Evolutionary conservation across 2,329 filamentous ascomycete species (phyloP).

Genomic region (Xylariaceae sp.): DNA sequence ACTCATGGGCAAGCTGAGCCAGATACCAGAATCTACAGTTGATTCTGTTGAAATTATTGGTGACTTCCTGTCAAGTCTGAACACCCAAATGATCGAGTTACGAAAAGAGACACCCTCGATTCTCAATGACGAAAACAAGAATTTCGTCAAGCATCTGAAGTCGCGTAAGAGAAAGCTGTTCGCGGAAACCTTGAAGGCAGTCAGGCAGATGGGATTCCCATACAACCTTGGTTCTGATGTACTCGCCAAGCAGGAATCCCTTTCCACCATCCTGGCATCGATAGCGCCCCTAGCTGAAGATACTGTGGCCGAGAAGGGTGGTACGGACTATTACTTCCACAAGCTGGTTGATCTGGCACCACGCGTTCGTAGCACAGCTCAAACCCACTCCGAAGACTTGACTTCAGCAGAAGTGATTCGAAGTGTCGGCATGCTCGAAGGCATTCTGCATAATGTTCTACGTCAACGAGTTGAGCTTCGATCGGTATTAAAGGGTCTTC

Average conservation of each 20-base stretch:
- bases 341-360: conserved; percentile 70
- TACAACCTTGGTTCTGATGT: conserved; percentile 72
- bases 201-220: conserved; percentile 85
- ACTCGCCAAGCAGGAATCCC: conserved; percentile 66
- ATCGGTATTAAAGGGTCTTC: conserved; percentile 35
- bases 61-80: conserved; percentile 63
- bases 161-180: conserved; percentile 84
- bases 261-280: conserved; percentile 63
- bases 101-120: conserved; percentile 75
- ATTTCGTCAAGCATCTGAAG: conserved; percentile 81
- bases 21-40: conserved; percentile 46
- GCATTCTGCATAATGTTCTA: conserved; percentile 63
- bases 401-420: conserved; percentile 73
- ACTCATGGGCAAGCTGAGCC: conserved; percentile 66
- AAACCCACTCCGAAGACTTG: conserved; percentile 78
- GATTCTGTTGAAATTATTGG: conserved; percentile 57
- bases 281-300: conserved; percentile 39
- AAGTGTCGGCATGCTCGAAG: conserved; percentile 81
- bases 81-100: conserved; percentile 64
- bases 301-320: conserved; percentile 31
- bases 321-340: conserved; percentile 69
- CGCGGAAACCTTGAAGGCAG: conserved; percentile 75
- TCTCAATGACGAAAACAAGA: conserved; percentile 84
- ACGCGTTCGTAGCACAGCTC: conserved; percentile 58
- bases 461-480: conserved; percentile 53